Evolutionary conservation across 2,329 filamentous ascomycete genomes (phyloP).

Genomic region (Hypoxylon rubiginosum): DNA sequence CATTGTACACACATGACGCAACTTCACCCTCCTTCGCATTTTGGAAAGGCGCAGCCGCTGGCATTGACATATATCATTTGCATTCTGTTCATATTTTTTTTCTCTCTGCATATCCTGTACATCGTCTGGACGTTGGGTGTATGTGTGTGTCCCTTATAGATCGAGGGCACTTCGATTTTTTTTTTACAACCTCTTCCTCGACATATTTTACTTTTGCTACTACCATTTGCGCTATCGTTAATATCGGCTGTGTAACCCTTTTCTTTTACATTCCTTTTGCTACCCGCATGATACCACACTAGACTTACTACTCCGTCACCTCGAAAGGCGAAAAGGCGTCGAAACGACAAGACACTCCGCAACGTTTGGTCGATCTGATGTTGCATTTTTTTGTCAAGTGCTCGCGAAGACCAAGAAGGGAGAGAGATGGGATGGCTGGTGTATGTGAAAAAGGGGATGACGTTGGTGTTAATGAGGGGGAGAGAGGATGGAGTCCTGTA

Average conservation of each 20-base stretch:
- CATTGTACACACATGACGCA: conserved; percentile 13
- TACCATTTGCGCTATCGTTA: conserved; percentile 16
- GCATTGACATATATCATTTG: conserved; percentile 32
- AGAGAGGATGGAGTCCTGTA: conserved; percentile 14
- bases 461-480: conserved; percentile 25
- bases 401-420: not conserved
- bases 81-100: conserved; percentile 34
- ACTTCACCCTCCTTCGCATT: conserved; percentile 45
- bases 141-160: conserved; percentile 9
- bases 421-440: conserved; percentile 6
- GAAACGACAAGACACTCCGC: conserved; percentile 10
- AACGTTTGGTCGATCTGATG: conserved; percentile 20
- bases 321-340: conserved; percentile 8
- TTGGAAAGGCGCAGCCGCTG: conserved; percentile 44
- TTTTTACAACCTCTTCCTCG: not conserved
- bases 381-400: conserved; percentile 18
- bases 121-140: conserved; percentile 34
- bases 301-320: conserved; percentile 19
- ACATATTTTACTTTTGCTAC: conserved; percentile 5
- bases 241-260: conserved; percentile 27
- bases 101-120: conserved; percentile 35
- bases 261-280: conserved; percentile 32
- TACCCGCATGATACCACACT: conserved; percentile 43
- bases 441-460: not conserved
- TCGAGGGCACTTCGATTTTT: conserved; percentile 14